These are phyloP conservation scores for Thinopyrum obtusiflorum DNA, from an alignment of 202 grass and related monocot genomes.

Conservation along the genomic window DNA sequence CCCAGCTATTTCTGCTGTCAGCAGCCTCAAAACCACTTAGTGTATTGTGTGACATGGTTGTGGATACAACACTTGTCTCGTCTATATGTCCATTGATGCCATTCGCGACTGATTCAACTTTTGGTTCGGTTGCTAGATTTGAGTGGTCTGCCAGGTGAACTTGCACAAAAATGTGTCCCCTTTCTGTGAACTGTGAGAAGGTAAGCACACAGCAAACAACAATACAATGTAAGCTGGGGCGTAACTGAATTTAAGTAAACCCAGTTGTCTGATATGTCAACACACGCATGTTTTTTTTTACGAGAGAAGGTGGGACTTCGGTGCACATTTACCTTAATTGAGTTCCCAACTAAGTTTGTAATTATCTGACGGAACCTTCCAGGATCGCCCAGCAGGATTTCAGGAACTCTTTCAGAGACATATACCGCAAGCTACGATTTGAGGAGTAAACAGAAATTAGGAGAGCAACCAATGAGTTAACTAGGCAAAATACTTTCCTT, in stretches of 20 bases:
- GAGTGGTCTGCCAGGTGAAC: slow-evolving; percentile 83
- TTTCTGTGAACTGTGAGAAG: slow-evolving; percentile 74
- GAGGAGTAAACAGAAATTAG: slow-evolving; percentile 26
- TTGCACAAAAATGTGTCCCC: slow-evolving; percentile 94
- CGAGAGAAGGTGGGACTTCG: background rate
- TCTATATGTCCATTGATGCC: slow-evolving; percentile 60
- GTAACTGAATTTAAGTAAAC: slow-evolving; percentile 17
- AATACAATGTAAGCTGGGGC: slow-evolving; percentile 26
- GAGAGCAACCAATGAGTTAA: slow-evolving; percentile 31
- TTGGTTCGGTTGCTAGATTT: slow-evolving; percentile 72
- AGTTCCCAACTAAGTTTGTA: slow-evolving; percentile 95
- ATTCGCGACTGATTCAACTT: slow-evolving; percentile 45
- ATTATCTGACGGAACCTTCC: slow-evolving; percentile 98
- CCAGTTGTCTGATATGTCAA: background rate
- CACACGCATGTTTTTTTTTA: background rate
- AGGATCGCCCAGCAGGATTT: slow-evolving; percentile 87
- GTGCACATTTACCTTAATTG: slow-evolving; percentile 68
- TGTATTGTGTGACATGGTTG: slow-evolving; percentile 50
- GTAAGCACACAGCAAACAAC: slow-evolving; percentile 31
- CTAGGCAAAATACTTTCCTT: background rate
- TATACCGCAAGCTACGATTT: slow-evolving; percentile 81
- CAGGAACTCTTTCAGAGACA: slow-evolving; percentile 92
- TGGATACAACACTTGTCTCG: slow-evolving; percentile 43
- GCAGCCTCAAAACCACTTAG: slow-evolving; percentile 92
- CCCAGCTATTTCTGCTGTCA: slow-evolving; percentile 85